Evolutionary conservation across 352 stramenopile genomes (phyloP).

Genomic region (Pythium aristosporum): DNA sequence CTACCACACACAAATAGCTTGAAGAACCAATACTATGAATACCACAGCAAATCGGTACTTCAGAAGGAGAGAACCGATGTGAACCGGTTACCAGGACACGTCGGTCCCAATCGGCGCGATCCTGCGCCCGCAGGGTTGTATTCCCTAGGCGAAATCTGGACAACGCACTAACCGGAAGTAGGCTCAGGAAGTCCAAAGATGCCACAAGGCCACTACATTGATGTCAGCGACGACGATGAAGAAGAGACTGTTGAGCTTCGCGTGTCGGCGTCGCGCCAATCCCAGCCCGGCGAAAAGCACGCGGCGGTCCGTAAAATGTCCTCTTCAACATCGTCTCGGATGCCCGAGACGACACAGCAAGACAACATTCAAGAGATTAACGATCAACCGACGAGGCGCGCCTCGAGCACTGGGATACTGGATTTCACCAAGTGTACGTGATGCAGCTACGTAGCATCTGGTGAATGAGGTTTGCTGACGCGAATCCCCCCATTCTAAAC

Average conservation of each 20-base stretch:
- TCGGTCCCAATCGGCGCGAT: neutral
- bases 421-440: slow-evolving; percentile 30
- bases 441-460: neutral
- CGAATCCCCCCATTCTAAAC: neutral
- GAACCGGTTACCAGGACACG: slow-evolving; percentile 2
- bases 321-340: slow-evolving; percentile 16
- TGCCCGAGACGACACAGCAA: slow-evolving; percentile 1
- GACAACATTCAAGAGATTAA: slow-evolving; percentile 8
- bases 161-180: neutral
- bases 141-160: too few species aligned
- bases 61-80: neutral
- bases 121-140: too few species aligned
- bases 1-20: neutral
- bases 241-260: slow-evolving; percentile 39
- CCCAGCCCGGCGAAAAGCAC: neutral
- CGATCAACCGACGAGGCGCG: neutral
- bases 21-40: too few species aligned
- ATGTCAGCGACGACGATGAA: slow-evolving; percentile 30
- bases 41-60: neutral
- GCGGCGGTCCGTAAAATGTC: slow-evolving; percentile 22
- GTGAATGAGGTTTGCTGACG: neutral
- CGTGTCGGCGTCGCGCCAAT: slow-evolving; percentile 23
- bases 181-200: neutral
- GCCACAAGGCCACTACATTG: slow-evolving; percentile 4
- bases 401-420: slow-evolving; percentile 13